A percentile compares a stretch with the other conserved stretches of the same genome.
These are phyloP conservation scores for Solanum piurae DNA, from an alignment of 257 asterid species.

Conservation along the genomic window DNA sequence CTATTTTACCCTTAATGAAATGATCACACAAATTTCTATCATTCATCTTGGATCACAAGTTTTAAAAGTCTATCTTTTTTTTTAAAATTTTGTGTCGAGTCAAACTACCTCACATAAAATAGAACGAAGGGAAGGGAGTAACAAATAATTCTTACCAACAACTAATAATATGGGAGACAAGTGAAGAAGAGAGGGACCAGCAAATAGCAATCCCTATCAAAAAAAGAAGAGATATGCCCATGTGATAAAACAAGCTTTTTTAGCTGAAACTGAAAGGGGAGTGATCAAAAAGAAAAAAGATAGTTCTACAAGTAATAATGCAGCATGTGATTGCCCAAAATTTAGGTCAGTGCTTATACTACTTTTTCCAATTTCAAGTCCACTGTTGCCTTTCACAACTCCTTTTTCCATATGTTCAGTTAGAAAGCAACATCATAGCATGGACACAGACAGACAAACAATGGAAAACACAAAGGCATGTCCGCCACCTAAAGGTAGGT, in stretches of 20 bases:
- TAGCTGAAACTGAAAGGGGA: not conserved
- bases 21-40: too few relatives aligned
- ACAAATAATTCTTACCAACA: not conserved
- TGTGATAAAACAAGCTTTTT: constrained; percentile 39
- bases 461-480: not conserved
- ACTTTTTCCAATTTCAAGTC: not conserved
- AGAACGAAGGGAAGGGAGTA: too few relatives aligned
- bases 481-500: not conserved
- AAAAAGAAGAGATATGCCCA: constrained; percentile 11
- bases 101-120: too few relatives aligned
- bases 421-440: not conserved
- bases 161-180: not conserved
- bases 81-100: too few relatives aligned
- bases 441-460: not conserved
- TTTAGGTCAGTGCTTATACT: not conserved
- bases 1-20: too few relatives aligned
- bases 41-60: too few relatives aligned
- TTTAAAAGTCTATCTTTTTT: too few relatives aligned
- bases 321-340: constrained; percentile 7
- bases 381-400: not conserved
- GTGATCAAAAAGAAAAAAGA: not conserved
- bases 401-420: not conserved
- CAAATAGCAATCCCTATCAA: not conserved
- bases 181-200: constrained; percentile 3
- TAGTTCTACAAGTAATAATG: not conserved